phyloP scores from a whole-genome alignment of 202 grass and related monocot species.

The Setaria italica region DNA sequence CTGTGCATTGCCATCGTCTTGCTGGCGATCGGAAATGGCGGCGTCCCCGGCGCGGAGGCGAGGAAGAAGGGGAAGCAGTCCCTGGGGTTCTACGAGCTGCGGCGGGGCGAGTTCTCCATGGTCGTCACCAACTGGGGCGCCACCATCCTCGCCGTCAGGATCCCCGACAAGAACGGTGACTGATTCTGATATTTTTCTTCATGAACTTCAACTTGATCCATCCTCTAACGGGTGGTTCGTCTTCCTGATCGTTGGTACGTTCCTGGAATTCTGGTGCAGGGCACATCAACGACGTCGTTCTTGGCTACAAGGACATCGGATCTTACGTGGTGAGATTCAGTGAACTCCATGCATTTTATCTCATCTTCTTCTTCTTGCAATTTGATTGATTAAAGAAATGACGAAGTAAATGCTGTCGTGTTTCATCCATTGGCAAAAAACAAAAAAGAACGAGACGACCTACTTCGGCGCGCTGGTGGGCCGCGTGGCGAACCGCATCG shows the following conservation, averaged over 20 bases:
- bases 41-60: conserved; percentile 36
- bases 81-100: conserved; percentile 76
- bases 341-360: neutral
- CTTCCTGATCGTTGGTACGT: neutral
- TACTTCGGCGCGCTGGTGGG: conserved; percentile 93
- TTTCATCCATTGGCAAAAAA: neutral
- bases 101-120: conserved; percentile 72
- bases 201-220: neutral
- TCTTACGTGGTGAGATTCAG: conserved; percentile 58
- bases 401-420: neutral
- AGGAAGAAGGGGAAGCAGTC: conserved; percentile 51
- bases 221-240: neutral
- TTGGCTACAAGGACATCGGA: conserved; percentile 77
- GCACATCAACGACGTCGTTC: conserved; percentile 75
- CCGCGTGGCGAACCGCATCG: conserved; percentile 86
- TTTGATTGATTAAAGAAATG: no score
- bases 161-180: conserved; percentile 84
- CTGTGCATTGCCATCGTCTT: conserved; percentile 18
- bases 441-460: conserved; percentile 63
- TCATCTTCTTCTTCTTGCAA: neutral
- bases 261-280: conserved; percentile 46
- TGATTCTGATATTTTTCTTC: no score
- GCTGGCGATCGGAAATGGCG: neutral
- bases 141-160: conserved; percentile 60
- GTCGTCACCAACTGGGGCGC: conserved; percentile 77